Evolutionary conservation across 257 asterid genomes (phyloP), one percentile per base, ranked within the genome.

Genomic region (Perilla frutescens): DNA sequence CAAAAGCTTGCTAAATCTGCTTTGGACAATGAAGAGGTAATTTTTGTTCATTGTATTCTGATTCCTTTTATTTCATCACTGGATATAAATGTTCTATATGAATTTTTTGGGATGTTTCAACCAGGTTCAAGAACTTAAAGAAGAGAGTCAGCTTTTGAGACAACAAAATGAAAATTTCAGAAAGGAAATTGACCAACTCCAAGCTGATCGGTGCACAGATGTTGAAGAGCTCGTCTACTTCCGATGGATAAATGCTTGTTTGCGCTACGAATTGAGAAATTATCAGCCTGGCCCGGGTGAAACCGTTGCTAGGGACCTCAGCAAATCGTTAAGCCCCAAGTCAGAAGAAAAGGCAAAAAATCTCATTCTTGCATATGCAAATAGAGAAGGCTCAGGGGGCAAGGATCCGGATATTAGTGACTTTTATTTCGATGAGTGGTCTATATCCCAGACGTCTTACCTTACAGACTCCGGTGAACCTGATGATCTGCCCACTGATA

Each of bases 161-260:
- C 87, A 81, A 68, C 81, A 85, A 76, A 90, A 90, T 41, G 93
- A 90, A 51, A 84, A 82, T 32, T 57, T 92, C 45, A 77, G 75
- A 4, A 77, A 81, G 80, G 97, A 92, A 79, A 90, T 95, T 15
- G 97, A 92, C 67, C 92, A 73, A n/a, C 84, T 90, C 70, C 90
- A 83, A 70, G 82, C 84, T 5, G 86, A 84, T 37, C 89, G 87
- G 32, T 86, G 88, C 80, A 63, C 84, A 57, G 99, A 92, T 47
- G 64, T 86, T n/a, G 97, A 95, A 75, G 96, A 95, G 79, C 86
- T 95, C 13, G 96, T 95, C 50, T 91, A 95, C 82, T 96, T 95
- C 59, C 82, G 97, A 10, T 95, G 99, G 99, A 67, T 95, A 77
- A 95, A 92, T 37, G 96, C 99, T 70, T 95, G 99, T 79, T 74